phyloP scores from a whole-genome alignment of 2,329 filamentous ascomycete genomes.

The Gaeumannomyces sp. region DNA sequence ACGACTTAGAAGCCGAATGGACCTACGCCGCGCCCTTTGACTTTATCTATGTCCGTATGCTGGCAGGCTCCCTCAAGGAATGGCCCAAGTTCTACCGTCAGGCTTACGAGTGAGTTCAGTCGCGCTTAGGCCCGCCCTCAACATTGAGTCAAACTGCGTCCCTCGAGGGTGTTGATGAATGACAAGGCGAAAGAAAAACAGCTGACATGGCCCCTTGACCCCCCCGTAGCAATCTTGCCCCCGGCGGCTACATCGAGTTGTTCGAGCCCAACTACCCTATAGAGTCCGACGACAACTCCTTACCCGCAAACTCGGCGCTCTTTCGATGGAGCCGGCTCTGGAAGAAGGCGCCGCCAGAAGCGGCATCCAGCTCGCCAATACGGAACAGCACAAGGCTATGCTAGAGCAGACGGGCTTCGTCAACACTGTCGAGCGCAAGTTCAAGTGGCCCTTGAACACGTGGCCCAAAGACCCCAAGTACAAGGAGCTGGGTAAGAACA shows the following conservation, averaged over 20 bases:
- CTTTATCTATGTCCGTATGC: constrained; percentile 16
- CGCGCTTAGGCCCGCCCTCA: too few relatives aligned
- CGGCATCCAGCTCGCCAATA: constrained; percentile 7
- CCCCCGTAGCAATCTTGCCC: constrained; percentile 15
- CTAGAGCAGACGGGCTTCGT: constrained; percentile 24
- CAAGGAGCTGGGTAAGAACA: constrained; percentile 19
- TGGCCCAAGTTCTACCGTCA: constrained; percentile 16
- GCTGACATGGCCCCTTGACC: background rate
- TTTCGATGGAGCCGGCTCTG: constrained; percentile 14
- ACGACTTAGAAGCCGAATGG: constrained; percentile 19
- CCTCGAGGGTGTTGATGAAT: background rate
- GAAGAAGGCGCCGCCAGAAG: constrained; percentile 14
- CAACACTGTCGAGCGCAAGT: constrained; percentile 22
- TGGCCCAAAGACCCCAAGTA: constrained; percentile 19
- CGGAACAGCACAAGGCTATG: background rate
- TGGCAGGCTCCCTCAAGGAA: constrained; percentile 15
- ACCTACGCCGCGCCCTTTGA: constrained; percentile 14
- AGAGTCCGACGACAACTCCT: constrained; percentile 18
- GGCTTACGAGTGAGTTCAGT: constrained; percentile 11
- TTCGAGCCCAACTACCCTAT: constrained; percentile 17
- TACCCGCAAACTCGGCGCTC: constrained; percentile 22
- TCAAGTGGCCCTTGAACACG: constrained; percentile 27
- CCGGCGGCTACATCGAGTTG: constrained; percentile 19
- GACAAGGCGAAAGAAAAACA: background rate
- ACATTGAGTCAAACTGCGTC: background rate